These are phyloP conservation scores for Cenchrus americanus DNA, from an alignment of 176 grass and related monocot species.

Conservation along the genomic window DNA sequence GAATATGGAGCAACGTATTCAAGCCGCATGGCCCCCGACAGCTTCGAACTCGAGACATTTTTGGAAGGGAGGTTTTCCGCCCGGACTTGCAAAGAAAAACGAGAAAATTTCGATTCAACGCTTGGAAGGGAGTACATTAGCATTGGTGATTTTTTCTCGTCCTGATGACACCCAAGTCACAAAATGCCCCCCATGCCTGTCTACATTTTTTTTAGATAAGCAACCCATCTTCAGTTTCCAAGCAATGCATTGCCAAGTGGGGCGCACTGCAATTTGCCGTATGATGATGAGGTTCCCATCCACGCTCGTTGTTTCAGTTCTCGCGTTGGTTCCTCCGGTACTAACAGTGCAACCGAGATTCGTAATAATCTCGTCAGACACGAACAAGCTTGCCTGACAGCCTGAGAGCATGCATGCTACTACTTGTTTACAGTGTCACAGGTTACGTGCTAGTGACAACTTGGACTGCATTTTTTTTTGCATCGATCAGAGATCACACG, in stretches of 20 bases:
- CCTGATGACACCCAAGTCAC: not conserved
- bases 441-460: constrained; percentile 10
- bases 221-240: constrained; percentile 9
- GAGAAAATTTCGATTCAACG: not conserved
- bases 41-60: not conserved
- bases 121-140: not conserved
- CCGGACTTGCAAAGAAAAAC: not conserved
- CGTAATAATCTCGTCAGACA: not conserved
- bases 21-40: not conserved
- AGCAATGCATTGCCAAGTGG: not conserved
- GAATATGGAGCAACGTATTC: not conserved
- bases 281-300: not conserved
- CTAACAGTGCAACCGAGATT: no score
- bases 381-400: no score
- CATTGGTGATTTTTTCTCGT: not conserved
- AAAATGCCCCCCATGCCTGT: not conserved
- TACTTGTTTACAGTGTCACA: not conserved
- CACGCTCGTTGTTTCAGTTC: constrained; percentile 6
- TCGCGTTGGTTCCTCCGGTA: not conserved
- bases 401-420: not conserved
- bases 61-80: not conserved
- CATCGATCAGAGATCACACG: not conserved
- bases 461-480: not conserved
- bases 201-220: no score
- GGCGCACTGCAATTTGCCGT: not conserved